Base-by-base conservation (phyloP, 352 stramenopile species). In the Pseudoperonospora humuli region DNA sequence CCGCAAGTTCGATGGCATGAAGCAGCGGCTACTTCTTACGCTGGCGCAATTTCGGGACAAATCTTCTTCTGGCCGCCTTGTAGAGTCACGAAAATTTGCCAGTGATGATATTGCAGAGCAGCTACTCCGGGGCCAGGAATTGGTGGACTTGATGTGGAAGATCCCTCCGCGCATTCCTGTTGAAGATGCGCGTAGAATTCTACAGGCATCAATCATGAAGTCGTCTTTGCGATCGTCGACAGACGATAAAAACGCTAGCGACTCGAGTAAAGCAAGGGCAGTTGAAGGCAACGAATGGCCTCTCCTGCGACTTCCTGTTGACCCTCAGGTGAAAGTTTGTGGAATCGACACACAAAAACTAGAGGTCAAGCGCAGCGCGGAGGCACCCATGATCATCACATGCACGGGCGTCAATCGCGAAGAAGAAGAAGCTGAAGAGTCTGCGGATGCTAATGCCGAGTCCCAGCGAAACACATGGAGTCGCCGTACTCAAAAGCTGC, bases 121-220 rank as follows among this genome's bases (percentile, higher is more conserved):
- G 25, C 47, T 92, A n/a, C 64, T 92, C 20, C 67, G 63, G n/a
- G 79, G 79, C n/a, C 79, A 92, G 50, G 75, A 87, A 45, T 75
- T 89, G 42, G 70, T 92, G 10, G 79, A 92, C 36, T 41, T 92
- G 5, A 73, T 92, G 70, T 89, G 61, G 62, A 87, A 89, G 43
- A 67, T 88, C 8, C 76, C 79, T n/a, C 73, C 75, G 3, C 72
- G 76, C 13, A 73, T 87, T 15, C 61, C 75, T 0, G 69, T 84
- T 1, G 59, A 75, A 24, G 72, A 86, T 9, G 70, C 80, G 1
- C 70, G 70, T 11, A 45, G 57, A 29, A 61, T 65, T n/a, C 60
- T 88, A 27, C 41, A 80, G 31, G 59, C 57, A 19, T 78, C 61
- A 1, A 46, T 85, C 3, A 49, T 70, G 23, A 77, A 74, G 15